These are phyloP conservation scores for Musa troglodytarum DNA, from an alignment of 176 grass and related monocot species.

Conservation along the genomic window DNA sequence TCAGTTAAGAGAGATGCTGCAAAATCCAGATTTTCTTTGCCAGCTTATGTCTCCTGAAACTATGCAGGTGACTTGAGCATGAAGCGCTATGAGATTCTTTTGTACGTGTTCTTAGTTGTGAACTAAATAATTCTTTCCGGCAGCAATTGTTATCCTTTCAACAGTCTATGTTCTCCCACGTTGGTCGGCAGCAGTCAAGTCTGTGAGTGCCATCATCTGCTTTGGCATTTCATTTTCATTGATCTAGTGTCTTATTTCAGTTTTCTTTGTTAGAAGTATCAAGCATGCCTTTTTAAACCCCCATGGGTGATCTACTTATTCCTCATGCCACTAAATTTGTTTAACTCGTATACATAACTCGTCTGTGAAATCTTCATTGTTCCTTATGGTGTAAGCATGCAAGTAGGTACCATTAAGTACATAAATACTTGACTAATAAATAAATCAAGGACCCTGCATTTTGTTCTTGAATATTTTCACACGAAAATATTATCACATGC, in stretches of 20 bases:
- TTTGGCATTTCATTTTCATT: no score
- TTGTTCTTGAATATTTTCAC: neutral
- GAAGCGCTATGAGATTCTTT: neutral
- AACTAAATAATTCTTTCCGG: constrained; percentile 11
- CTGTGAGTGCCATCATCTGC: constrained; percentile 47
- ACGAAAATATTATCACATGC: neutral
- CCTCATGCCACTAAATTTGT: neutral
- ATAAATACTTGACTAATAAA: neutral
- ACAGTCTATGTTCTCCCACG: constrained; percentile 52
- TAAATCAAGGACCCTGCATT: neutral
- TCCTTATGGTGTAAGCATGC: no score
- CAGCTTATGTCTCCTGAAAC: constrained; percentile 85
- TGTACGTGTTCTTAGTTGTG: neutral
- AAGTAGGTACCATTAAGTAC: no score
- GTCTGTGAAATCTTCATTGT: no score
- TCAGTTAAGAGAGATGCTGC: constrained; percentile 87
- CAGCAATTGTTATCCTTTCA: constrained; percentile 91
- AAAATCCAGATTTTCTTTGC: constrained; percentile 90
- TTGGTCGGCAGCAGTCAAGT: constrained; percentile 55
- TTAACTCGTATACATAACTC: no score
- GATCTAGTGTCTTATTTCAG: no score
- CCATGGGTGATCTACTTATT: neutral
- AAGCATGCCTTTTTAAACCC: neutral
- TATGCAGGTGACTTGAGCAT: constrained; percentile 52
- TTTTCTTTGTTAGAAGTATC: neutral